Conservation (phyloP, 331 rosid genomes). For the Spiraea crenata region DNA sequence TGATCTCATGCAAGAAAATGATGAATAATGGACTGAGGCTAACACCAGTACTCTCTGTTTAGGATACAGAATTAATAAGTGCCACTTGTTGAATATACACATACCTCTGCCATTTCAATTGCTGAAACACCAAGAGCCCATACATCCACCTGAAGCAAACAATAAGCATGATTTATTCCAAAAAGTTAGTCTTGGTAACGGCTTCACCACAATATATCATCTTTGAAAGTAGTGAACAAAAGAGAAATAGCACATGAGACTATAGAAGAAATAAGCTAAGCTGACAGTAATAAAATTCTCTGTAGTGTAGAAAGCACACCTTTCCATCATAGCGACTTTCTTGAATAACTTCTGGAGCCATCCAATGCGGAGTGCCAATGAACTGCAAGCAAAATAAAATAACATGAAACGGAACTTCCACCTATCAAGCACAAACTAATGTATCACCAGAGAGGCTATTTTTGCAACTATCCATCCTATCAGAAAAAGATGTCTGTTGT, state of each 20-base stretch:
- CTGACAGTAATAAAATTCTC: neutral
- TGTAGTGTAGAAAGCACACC: slow-evolving; percentile 42
- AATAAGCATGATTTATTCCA: slow-evolving; percentile 18
- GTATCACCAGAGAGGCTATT: slow-evolving; percentile 23
- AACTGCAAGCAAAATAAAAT: slow-evolving; percentile 55
- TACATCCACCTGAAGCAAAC: slow-evolving; percentile 78
- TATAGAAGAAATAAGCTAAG: slow-evolving; percentile 7
- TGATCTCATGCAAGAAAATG: slow-evolving; percentile 7
- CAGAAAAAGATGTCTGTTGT: neutral
- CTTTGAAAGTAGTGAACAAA: slow-evolving; percentile 3
- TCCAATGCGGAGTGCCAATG: slow-evolving; percentile 99
- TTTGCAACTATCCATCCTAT: neutral
- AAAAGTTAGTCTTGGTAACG: neutral
- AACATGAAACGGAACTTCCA: slow-evolving; percentile 18
- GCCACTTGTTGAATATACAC: slow-evolving; percentile 6
- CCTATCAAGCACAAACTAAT: slow-evolving; percentile 13
- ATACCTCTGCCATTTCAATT: slow-evolving; percentile 99
- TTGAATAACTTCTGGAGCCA: slow-evolving; percentile 99
- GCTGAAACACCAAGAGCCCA: slow-evolving; percentile 99
- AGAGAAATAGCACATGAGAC: neutral
- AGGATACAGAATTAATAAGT: neutral
- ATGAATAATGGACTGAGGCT: neutral
- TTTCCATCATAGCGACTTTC: slow-evolving; percentile 99
- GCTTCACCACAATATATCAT: neutral
- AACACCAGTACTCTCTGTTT: slow-evolving; percentile 20